Evolutionary conservation across 768 basidiomycete genomes (phyloP).

Genomic region (Neoboletus subvelutipes): DNA sequence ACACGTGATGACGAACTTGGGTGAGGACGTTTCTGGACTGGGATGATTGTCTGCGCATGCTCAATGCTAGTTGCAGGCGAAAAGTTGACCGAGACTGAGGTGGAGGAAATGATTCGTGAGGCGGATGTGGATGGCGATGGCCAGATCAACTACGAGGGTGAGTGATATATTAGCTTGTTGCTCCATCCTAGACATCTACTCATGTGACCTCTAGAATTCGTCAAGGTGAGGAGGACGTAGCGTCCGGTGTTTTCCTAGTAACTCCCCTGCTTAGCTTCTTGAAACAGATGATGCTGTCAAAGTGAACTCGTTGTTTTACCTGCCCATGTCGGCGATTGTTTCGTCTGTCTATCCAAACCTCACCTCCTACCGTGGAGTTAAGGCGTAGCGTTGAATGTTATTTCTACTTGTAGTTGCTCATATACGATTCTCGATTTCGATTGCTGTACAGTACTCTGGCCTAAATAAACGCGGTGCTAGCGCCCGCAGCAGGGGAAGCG

Average conservation of each 20-base stretch:
- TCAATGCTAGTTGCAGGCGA: constrained; percentile 52
- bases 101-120: constrained; percentile 97
- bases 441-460: not conserved
- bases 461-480: not conserved
- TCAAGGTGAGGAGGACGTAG: constrained; percentile 48
- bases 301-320: constrained; percentile 39
- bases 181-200: not conserved
- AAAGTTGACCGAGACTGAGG: constrained; percentile 83
- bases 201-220: constrained; percentile 55
- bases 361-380: not conserved
- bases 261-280: constrained; percentile 11
- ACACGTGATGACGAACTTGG: constrained; percentile 89
- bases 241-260: constrained; percentile 2
- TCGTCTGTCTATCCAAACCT: constrained; percentile 1
- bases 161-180: constrained; percentile 15
- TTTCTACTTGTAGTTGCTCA: constrained; percentile 11
- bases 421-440: not conserved
- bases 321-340: constrained; percentile 17
- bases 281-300: constrained; percentile 70
- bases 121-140: constrained; percentile 94
- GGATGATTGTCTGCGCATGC: not conserved
- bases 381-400: not conserved
- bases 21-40: constrained; percentile 39
- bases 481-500: not conserved
- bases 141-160: constrained; percentile 87